A percentile compares a stretch with the other conserved stretches of the same genome.
These are phyloP conservation scores for Kregervanrija delftensis DNA, from an alignment of 805 yeast species.

Conservation along the genomic window DNA sequence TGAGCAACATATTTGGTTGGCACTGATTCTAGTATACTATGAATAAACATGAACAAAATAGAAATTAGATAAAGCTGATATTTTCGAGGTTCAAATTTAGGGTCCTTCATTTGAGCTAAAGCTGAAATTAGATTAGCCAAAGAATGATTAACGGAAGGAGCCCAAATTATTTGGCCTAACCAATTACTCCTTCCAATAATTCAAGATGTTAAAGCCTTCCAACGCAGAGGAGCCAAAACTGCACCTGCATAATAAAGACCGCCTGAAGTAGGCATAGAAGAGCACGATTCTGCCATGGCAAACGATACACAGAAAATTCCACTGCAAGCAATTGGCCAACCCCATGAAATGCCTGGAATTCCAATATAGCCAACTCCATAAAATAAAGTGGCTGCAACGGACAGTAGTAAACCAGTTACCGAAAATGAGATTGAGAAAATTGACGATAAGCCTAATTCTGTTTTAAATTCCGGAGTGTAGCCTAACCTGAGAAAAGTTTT, in stretches of 20 bases:
- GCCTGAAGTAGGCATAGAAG: conserved; percentile 60
- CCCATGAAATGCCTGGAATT: conserved; percentile 57
- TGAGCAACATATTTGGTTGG: conserved; percentile 49
- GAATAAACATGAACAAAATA: conserved; percentile 39
- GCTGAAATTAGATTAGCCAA: conserved; percentile 52
- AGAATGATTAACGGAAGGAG: conserved; percentile 52
- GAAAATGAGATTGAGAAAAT: conserved; percentile 40
- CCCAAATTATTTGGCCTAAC: conserved; percentile 54
- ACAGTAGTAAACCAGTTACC: conserved; percentile 56
- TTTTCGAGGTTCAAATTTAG: conserved; percentile 34
- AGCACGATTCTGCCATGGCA: conserved; percentile 56
- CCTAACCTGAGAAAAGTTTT: conserved; percentile 48
- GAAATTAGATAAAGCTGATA: conserved; percentile 47
- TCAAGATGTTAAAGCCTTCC: conserved; percentile 51
- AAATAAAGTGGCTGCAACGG: conserved; percentile 53
- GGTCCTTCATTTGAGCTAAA: conserved; percentile 34
- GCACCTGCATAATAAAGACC: conserved; percentile 65
- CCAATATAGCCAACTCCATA: conserved; percentile 56
- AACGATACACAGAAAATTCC: conserved; percentile 51
- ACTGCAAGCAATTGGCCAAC: conserved; percentile 44
- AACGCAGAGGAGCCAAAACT: conserved; percentile 48
- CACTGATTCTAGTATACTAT: conserved; percentile 39
- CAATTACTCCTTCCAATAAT: conserved; percentile 56
- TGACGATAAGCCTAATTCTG: conserved; percentile 47
- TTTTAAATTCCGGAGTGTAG: conserved; percentile 50